Evolutionary conservation across 345 rosid genomes (phyloP).

Genomic region (Camelina laxa): DNA sequence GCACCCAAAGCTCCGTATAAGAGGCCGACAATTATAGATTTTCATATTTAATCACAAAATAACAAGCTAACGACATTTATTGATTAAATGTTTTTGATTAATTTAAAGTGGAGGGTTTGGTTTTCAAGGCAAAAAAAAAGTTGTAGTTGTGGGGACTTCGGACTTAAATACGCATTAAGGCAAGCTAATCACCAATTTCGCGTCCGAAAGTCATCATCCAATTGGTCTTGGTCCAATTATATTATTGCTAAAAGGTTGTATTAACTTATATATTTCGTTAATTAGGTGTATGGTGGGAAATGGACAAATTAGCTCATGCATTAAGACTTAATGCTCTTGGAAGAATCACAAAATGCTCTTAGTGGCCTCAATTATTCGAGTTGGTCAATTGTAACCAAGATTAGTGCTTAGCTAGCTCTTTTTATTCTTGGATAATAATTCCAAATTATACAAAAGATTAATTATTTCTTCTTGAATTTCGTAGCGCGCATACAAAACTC

Average conservation of each 20-base stretch:
- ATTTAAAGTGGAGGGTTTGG: conserved; percentile 40
- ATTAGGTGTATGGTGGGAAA: conserved; percentile 46
- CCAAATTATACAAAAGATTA: background rate
- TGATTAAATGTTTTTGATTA: background rate
- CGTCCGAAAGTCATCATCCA: conserved; percentile 46
- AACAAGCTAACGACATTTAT: conserved; percentile 6
- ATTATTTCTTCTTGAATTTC: background rate
- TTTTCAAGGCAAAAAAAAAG: conserved; percentile 42
- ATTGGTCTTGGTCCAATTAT: conserved; percentile 39
- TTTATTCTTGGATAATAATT: background rate
- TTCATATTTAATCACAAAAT: conserved; percentile 27
- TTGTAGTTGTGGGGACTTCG: conserved; percentile 46
- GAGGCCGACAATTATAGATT: conserved; percentile 41
- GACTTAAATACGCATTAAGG: conserved; percentile 39
- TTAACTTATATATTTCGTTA: conserved; percentile 22
- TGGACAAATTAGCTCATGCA: conserved; percentile 50
- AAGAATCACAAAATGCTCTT: conserved; percentile 40
- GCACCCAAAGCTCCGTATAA: conserved; percentile 42
- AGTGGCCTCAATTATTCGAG: conserved; percentile 44
- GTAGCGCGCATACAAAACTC: background rate
- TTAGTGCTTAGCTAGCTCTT: conserved; percentile 38
- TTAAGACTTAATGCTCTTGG: conserved; percentile 45
- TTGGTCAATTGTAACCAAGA: conserved; percentile 41
- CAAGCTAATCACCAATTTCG: conserved; percentile 39
- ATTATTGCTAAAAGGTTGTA: conserved; percentile 18